These are phyloP conservation scores for Melanomma pulvis-pyrius DNA, from an alignment of 495 filamentous ascomycete species.

Conservation along the genomic window DNA sequence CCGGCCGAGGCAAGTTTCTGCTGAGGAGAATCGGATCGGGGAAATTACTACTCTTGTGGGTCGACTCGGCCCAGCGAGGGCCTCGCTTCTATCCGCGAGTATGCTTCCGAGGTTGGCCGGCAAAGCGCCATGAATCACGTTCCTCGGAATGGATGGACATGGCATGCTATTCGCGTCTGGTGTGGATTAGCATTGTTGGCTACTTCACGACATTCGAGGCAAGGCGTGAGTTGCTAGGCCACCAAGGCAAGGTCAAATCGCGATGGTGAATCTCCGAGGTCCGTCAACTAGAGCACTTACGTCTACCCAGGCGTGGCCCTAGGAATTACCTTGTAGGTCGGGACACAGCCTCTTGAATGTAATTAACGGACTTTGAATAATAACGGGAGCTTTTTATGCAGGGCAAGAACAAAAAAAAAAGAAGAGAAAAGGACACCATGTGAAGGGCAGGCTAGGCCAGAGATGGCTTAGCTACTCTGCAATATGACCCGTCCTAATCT, in stretches of 20 bases:
- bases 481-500: not conserved
- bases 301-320: too few relatives aligned
- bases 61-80: not conserved
- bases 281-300: too few relatives aligned
- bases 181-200: not conserved
- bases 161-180: not conserved
- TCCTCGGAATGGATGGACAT: not conserved
- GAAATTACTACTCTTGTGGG: not conserved
- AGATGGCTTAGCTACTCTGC: not conserved
- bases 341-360: too few relatives aligned
- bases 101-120: not conserved
- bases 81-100: not conserved
- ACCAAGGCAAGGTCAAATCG: too few relatives aligned
- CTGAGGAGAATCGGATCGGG: too few relatives aligned
- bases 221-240: not conserved
- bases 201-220: not conserved
- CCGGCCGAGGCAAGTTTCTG: not conserved
- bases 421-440: not conserved
- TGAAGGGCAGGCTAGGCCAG: not conserved
- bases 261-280: too few relatives aligned
- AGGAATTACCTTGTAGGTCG: too few relatives aligned
- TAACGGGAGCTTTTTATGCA: too few relatives aligned
- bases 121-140: not conserved
- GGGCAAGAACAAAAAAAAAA: not conserved
- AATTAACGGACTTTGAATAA: not conserved